A percentile compares a stretch with the other conserved stretches of the same genome.
phyloP scores from a whole-genome alignment of 495 filamentous ascomycete genomes.

The Jackrogersella multiformis region DNA sequence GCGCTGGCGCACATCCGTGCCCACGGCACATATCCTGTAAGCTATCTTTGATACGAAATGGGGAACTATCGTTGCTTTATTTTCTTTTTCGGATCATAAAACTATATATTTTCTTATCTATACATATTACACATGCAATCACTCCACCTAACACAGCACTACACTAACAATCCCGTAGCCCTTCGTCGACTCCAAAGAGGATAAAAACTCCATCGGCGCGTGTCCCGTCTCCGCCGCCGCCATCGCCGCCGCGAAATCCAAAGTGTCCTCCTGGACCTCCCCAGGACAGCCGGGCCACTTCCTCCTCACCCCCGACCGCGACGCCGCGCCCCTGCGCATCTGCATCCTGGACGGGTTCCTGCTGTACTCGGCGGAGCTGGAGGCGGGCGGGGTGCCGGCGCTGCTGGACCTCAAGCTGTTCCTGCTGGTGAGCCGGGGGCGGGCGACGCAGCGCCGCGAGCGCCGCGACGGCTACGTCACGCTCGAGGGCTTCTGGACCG shows the following conservation, averaged over 20 bases:
- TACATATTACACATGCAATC: no score
- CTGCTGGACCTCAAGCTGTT: constrained; percentile 80
- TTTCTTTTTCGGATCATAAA: constrained; percentile 6
- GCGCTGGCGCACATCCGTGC: constrained; percentile 70
- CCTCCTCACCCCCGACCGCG: no score
- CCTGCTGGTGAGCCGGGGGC: constrained; percentile 67
- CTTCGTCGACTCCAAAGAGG: constrained; percentile 74
- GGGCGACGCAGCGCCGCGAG: constrained; percentile 73
- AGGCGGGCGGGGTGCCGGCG: constrained; percentile 53
- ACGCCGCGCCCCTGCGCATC: constrained; percentile 49
- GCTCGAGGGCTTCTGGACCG: constrained; percentile 89
- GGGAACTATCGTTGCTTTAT: not conserved
- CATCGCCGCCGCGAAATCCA: constrained; percentile 50
- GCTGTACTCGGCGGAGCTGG: constrained; percentile 66
- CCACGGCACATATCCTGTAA: constrained; percentile 71
- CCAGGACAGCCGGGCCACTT: constrained; percentile 48
- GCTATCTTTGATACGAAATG: constrained; percentile 9
- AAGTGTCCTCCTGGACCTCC: constrained; percentile 54
- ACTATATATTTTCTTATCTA: no score
- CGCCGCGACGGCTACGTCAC: constrained; percentile 86
- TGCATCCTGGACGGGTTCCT: constrained; percentile 86
- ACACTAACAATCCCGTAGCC: constrained; percentile 53
- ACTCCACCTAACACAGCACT: not conserved
- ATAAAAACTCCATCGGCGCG: constrained; percentile 70
- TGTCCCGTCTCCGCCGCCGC: constrained; percentile 54